Evolutionary conservation across 2,329 filamentous ascomycete genomes (phyloP).

Genomic region (Coccinonectria pachysandricola): DNA sequence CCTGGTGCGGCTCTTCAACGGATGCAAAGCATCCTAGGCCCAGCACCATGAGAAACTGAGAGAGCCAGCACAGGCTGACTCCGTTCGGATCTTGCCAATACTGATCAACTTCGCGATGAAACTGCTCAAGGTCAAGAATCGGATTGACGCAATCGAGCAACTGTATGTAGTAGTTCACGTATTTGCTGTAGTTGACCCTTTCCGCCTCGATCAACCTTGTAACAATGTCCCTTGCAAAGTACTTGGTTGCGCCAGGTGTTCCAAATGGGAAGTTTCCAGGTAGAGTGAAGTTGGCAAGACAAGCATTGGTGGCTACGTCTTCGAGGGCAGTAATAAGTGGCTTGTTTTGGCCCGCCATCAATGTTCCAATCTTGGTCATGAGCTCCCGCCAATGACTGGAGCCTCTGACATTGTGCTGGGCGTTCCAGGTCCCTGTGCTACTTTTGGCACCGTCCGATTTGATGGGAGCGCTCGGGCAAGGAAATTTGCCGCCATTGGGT

Average conservation of each 20-base stretch:
- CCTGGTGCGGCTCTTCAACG: slow-evolving; percentile 21
- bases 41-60: slow-evolving; percentile 26
- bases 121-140: slow-evolving; percentile 22
- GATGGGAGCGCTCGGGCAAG: slow-evolving; percentile 19
- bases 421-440: slow-evolving; percentile 22
- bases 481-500: slow-evolving; percentile 25
- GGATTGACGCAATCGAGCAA: slow-evolving; percentile 26
- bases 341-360: slow-evolving; percentile 17
- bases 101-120: slow-evolving; percentile 19
- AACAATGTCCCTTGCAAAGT: slow-evolving; percentile 22
- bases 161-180: slow-evolving; percentile 21
- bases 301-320: slow-evolving; percentile 25
- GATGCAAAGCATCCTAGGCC: slow-evolving; percentile 24
- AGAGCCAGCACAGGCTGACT: slow-evolving; percentile 22
- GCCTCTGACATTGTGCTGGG: slow-evolving; percentile 24
- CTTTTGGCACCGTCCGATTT: slow-evolving; percentile 18
- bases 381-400: slow-evolving; percentile 27
- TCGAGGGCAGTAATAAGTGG: slow-evolving; percentile 20
- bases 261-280: slow-evolving; percentile 30
- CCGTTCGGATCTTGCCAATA: slow-evolving; percentile 23
- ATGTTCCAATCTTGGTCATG: slow-evolving; percentile 24
- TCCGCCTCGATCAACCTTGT: slow-evolving; percentile 21
- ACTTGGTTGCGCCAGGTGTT: slow-evolving; percentile 24
- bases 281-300: slow-evolving; percentile 24
- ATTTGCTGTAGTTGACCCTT: slow-evolving; percentile 14